phyloP scores from a whole-genome alignment of 2,329 filamentous ascomycete species.

The Colletotrichum graminicola region DNA sequence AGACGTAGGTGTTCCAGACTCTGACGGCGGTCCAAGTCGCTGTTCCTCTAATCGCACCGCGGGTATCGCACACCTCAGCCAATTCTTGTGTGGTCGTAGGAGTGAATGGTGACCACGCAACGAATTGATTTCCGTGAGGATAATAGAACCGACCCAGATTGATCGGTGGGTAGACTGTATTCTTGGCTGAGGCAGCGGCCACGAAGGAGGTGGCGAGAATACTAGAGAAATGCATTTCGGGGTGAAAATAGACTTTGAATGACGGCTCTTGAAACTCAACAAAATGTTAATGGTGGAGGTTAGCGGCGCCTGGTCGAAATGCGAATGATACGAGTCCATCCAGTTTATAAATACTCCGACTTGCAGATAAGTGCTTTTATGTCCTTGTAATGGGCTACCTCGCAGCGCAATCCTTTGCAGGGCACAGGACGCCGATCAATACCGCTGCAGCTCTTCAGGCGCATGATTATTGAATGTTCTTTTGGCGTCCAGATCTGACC shows the following conservation, averaged over 20 bases:
- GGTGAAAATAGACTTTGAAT: too few relatives aligned
- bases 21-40: slow-evolving; percentile 33
- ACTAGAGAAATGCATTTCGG: slow-evolving; percentile 21
- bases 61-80: slow-evolving; percentile 11
- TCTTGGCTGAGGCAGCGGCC: slow-evolving; percentile 14
- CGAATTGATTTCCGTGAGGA: slow-evolving; percentile 23
- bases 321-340: too few relatives aligned
- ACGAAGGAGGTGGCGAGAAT: slow-evolving; percentile 9
- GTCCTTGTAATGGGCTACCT: background rate
- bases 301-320: background rate
- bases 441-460: background rate
- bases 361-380: background rate
- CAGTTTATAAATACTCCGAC: background rate
- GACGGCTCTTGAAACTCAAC: background rate
- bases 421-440: background rate
- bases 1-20: slow-evolving; percentile 25
- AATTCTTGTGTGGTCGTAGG: slow-evolving; percentile 30
- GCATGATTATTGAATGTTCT: background rate
- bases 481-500: background rate
- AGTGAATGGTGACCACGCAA: slow-evolving; percentile 31
- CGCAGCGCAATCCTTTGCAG: background rate
- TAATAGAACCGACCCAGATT: slow-evolving; percentile 27
- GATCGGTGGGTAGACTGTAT: slow-evolving; percentile 21
- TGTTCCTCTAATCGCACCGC: slow-evolving; percentile 27
- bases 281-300: too few relatives aligned